Evolutionary conservation across 2,329 filamentous ascomycete species (phyloP).

Genomic region (Stylonectria norvegica): DNA sequence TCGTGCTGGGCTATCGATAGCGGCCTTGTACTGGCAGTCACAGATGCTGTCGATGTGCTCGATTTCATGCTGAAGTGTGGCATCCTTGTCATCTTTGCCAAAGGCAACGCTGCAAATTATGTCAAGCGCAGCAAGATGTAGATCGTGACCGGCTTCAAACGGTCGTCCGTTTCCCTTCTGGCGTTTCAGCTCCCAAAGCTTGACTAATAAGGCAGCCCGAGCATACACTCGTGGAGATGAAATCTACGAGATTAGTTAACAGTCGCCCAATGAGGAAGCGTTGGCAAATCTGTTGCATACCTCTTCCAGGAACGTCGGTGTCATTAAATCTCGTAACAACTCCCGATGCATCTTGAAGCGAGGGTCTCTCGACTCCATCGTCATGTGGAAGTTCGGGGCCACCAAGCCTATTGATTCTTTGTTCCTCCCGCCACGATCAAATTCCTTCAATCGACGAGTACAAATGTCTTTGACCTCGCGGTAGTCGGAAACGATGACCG

Average conservation of each 20-base stretch:
- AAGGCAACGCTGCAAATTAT: slow-evolving; percentile 36
- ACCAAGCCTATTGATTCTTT: slow-evolving; percentile 23
- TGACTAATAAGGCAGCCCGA: slow-evolving; percentile 28
- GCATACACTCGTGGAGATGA: slow-evolving; percentile 35
- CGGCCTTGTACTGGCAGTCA: not conserved
- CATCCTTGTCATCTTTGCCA: slow-evolving; percentile 23
- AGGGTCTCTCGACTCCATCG: slow-evolving; percentile 31
- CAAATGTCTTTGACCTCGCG: slow-evolving; percentile 33
- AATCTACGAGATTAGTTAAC: slow-evolving; percentile 21
- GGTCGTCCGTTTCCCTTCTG: slow-evolving; percentile 26
- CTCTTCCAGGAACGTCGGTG: slow-evolving; percentile 33
- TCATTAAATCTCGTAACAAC: slow-evolving; percentile 37
- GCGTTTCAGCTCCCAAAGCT: slow-evolving; percentile 34
- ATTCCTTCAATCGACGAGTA: slow-evolving; percentile 30
- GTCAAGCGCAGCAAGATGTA: slow-evolving; percentile 33
- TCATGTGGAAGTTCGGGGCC: slow-evolving; percentile 32
- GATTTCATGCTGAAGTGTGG: slow-evolving; percentile 15
- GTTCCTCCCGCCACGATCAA: slow-evolving; percentile 29
- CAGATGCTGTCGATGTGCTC: slow-evolving; percentile 7
- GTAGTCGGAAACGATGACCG: slow-evolving; percentile 33
- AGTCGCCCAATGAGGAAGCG: too few species aligned
- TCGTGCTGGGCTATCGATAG: slow-evolving; percentile 5
- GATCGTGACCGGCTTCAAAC: slow-evolving; percentile 31
- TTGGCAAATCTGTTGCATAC: slow-evolving; percentile 7
- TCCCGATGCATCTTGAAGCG: slow-evolving; percentile 32